Evolutionary conservation across 768 basidiomycete genomes (phyloP).

Genomic region (Amanita pallidorosea): DNA sequence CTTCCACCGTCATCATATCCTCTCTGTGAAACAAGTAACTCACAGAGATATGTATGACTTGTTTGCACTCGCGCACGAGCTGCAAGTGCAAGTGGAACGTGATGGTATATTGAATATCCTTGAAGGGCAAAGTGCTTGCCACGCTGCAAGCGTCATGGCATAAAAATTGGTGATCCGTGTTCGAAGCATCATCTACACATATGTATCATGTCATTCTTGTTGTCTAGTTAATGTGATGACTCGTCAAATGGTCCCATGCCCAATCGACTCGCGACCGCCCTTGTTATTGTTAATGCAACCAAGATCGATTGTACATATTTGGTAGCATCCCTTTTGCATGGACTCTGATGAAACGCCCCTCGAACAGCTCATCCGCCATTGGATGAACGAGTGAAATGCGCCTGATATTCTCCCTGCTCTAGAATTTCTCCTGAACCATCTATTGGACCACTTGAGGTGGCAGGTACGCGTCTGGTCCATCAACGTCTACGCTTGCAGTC

Average conservation of each 20-base stretch:
- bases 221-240: no score
- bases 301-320: no score
- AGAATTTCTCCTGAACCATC: slow-evolving; percentile 49
- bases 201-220: not conserved
- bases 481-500: slow-evolving; percentile 1
- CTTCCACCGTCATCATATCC: slow-evolving; percentile 89
- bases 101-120: slow-evolving; percentile 78
- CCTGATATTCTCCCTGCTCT: slow-evolving; percentile 73
- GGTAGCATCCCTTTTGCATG: not conserved
- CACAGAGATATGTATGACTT: slow-evolving; percentile 86
- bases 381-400: slow-evolving; percentile 79
- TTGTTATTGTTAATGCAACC: no score
- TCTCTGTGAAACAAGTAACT: slow-evolving; percentile 89
- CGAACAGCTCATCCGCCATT: slow-evolving; percentile 64
- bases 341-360: slow-evolving; percentile 43
- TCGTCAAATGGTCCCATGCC: no score
- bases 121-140: slow-evolving; percentile 86
- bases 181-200: no score
- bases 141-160: slow-evolving; percentile 51
- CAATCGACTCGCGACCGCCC: no score
- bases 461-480: slow-evolving; percentile 42
- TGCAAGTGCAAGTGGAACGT: slow-evolving; percentile 93
- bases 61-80: slow-evolving; percentile 91
- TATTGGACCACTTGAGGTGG: slow-evolving; percentile 70
- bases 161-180: not conserved